Percentiles rank a stretch among this genome's conserved stretches.
phyloP scores from a whole-genome alignment of 305 asterid species.

The Rubia occidens region DNA sequence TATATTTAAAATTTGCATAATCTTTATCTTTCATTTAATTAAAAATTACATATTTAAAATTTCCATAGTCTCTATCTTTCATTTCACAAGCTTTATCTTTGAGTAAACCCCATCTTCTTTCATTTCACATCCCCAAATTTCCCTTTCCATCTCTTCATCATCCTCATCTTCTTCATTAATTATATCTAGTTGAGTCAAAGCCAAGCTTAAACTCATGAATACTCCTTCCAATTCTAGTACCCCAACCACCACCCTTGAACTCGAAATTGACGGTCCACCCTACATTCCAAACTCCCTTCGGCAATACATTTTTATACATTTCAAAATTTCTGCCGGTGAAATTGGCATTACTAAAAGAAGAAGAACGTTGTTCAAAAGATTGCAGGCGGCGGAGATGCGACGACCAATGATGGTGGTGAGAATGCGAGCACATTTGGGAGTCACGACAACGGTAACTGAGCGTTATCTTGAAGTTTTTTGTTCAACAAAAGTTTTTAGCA shows the following conservation, averaged over 20 bases:
- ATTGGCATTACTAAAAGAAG: not conserved
- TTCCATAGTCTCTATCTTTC: no score
- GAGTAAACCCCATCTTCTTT: no score
- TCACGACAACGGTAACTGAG: not conserved
- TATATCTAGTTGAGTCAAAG: no score
- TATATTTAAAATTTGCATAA: no score
- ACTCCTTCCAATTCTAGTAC: slow-evolving; percentile 21
- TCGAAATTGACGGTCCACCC: slow-evolving; percentile 74
- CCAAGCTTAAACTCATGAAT: slow-evolving; percentile 23
- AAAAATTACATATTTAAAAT: no score
- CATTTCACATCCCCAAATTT: no score
- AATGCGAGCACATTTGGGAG: not conserved
- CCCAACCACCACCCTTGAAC: slow-evolving; percentile 22
- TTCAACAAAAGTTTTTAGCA: not conserved
- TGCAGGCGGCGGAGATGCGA: not conserved
- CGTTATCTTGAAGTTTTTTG: not conserved
- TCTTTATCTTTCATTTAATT: no score
- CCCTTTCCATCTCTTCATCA: no score
- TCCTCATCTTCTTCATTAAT: not conserved
- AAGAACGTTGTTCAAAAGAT: not conserved
- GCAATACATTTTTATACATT: slow-evolving; percentile 24
- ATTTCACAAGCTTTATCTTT: no score
- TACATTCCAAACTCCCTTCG: slow-evolving; percentile 26
- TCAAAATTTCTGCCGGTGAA: slow-evolving; percentile 50
- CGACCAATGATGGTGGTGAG: no score